Evolutionary conservation across 306 rosid species (phyloP), one percentile per base, ranked within the genome.

Genomic region (Mimosa pudica): DNA sequence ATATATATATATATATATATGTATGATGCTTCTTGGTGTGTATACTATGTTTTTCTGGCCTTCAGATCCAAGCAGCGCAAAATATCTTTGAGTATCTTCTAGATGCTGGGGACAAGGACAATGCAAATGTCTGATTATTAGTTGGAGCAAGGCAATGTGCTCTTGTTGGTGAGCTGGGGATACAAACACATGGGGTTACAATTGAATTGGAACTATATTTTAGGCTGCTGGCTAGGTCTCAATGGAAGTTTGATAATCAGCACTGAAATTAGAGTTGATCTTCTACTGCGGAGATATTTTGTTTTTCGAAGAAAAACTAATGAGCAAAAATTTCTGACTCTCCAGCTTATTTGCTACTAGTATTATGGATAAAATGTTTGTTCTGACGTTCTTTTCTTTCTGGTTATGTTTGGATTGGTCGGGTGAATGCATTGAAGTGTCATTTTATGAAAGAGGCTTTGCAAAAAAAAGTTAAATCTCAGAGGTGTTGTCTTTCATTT

Each of bases 101-200:
- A 75, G 98, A 93, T 84, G 92, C 99, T 78, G 99, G 93, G 87
- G 85, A 89, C 71, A 79, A 84, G 60, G 74, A 84, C 52, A 73
- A 83, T 83, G 84, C 85, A 81, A 61, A 85, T 65, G 70, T 83
- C 84, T 67, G 69, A 84, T 51, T 55, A 81, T 54, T 92, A 55
- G 88, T 79, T 41, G 94, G 90, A 84, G 92, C 88, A 49, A 90
- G 87, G 76, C 84, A 88, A 68, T 85, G 79, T 77, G 99, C 93
- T 62, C 97, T 98, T 57, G 99, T 93, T 85, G 99, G 98, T 38
- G 41, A 2, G 41, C 2, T 89, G 98, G 99, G 72, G 99, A 95
- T 88, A 95, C 98, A 63, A 95, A 95, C 89, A 93, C 93, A 33
- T 95, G 99, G 99, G 70, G 99, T 98, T 79, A 93, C 93, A 80